Conservation (phyloP, 805 yeast species). For the Sugiyamaella americana region DNA sequence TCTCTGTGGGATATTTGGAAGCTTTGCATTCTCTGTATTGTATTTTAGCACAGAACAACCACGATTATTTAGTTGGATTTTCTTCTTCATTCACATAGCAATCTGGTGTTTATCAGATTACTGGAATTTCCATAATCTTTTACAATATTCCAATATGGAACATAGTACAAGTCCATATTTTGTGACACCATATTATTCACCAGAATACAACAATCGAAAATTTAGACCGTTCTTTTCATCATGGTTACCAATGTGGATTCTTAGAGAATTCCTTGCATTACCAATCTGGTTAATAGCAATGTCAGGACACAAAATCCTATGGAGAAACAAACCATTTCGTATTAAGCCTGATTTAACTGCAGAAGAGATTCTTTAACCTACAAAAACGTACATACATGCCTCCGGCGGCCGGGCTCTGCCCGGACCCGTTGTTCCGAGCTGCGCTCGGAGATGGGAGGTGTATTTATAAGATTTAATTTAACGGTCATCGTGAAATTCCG, state of each 20-base stretch:
- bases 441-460: too few species aligned
- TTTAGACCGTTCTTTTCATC: conserved; percentile 16
- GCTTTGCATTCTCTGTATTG: conserved; percentile 48
- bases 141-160: conserved; percentile 26
- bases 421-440: too few species aligned
- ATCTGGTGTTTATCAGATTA: conserved; percentile 65
- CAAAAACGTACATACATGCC: too few species aligned
- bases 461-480: too few species aligned
- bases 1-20: conserved; percentile 60
- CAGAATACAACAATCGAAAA: conserved; percentile 11
- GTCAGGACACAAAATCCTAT: conserved; percentile 60
- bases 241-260: conserved; percentile 50
- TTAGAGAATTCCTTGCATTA: conserved; percentile 67
- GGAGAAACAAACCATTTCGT: conserved; percentile 67
- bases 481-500: not conserved
- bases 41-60: conserved; percentile 28
- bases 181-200: conserved; percentile 23
- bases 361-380: conserved; percentile 40
- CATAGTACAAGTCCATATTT: conserved; percentile 25
- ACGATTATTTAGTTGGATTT: conserved; percentile 18
- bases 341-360: conserved; percentile 73
- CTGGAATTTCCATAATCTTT: conserved; percentile 46
- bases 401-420: too few species aligned
- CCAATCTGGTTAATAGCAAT: conserved; percentile 83
- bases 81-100: conserved; percentile 47